Evolutionary conservation across 106 monocot species (phyloP), one percentile per base, ranked within the genome.

Genomic region (Amphibolis antarctica): DNA sequence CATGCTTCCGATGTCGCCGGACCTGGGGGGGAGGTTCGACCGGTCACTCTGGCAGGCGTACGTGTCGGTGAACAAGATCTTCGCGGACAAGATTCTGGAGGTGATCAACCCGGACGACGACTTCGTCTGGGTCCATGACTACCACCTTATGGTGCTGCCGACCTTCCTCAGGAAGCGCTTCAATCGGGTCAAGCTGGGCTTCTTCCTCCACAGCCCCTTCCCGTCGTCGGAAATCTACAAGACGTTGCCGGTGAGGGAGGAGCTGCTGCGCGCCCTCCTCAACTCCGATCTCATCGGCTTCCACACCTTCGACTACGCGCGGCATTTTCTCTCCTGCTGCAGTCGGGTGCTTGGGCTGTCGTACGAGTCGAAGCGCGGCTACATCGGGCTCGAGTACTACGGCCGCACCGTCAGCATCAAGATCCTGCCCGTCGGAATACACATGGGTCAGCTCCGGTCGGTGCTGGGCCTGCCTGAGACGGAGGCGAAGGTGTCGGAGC

Each of bases 81-180:
- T 74, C 57, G 73, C 73, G 0, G 73, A 74, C 36, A 74, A 74
- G 73, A 74, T 74, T 29, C 58, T 74, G 28, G 73, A 74, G 29
- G 73, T 74, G 59, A 74, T 74, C 58, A 74, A 74, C 50, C 73
- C 73, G 15, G 73, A 74, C 31, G 73, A 74, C 21, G 73, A 74
- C 46, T 66, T 66, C 20, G 73, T 74, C 18, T 74, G 73, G 73
- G 73, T 74, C 29, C 73, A 74, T 24, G 73, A 74, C 47, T 74
- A 74, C 59, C 73, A 74, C 20, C 73, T 74, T 58, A 58, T 74
- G 66, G 66, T 74, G 2, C 66, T 74, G 3, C 73, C 73, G 22
- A 74, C 73, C 17, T 74, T 74, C 36, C 66, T 74, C 47, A 36
- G 73, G 28, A 74, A 74, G 36, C 44, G 73, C 3, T 74, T 74